Evolutionary conservation across 441 rosid genomes (phyloP).

Genomic region (Arabidopsis hybrid): DNA sequence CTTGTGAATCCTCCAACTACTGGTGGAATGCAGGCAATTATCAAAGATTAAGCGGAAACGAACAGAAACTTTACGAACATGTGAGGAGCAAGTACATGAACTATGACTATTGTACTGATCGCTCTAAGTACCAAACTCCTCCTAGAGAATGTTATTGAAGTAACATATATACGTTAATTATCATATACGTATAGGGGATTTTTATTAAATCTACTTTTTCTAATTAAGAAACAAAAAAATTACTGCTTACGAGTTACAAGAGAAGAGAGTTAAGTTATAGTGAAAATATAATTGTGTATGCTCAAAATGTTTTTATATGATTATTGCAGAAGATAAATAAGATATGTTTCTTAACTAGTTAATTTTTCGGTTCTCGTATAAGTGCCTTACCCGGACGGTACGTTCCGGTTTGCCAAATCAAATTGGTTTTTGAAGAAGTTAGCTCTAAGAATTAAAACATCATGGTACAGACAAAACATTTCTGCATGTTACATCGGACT

Average conservation of each 20-base stretch:
- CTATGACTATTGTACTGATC: conserved; percentile 40
- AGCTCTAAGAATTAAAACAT: background rate
- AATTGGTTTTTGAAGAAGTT: background rate
- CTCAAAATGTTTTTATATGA: background rate
- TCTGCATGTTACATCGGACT: conserved; percentile 38
- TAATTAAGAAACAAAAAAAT: background rate
- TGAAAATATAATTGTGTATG: conserved; percentile 2
- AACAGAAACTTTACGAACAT: conserved; percentile 42
- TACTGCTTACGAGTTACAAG: background rate
- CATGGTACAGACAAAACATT: background rate
- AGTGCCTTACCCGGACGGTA: background rate
- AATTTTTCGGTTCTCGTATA: background rate
- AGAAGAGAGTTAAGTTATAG: background rate
- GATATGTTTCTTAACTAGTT: background rate
- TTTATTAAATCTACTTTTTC: no score
- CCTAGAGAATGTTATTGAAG: conserved; percentile 47
- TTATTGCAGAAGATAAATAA: background rate
- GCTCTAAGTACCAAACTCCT: conserved; percentile 47
- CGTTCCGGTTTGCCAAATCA: background rate
- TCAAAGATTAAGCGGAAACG: conserved; percentile 39
- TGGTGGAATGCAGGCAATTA: conserved; percentile 65
- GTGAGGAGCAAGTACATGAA: conserved; percentile 44
- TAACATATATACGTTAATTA: background rate
- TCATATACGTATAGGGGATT: background rate
- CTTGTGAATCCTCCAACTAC: conserved; percentile 48